Evolutionary conservation across 768 basidiomycete genomes (phyloP).

Genomic region (Serendipita sp.): DNA sequence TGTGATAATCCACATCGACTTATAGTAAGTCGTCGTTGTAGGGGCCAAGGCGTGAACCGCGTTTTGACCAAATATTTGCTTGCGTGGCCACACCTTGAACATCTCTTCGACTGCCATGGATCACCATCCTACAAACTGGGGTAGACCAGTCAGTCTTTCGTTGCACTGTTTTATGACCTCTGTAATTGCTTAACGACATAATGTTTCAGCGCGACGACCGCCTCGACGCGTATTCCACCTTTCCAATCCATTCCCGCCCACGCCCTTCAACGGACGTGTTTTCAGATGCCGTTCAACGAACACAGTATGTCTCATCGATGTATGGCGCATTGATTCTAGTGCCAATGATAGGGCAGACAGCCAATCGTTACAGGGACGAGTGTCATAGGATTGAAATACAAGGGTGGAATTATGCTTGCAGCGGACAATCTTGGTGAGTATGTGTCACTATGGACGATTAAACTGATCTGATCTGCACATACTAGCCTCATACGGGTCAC

Average conservation of each 20-base stretch:
- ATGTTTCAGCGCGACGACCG: slow-evolving; percentile 47
- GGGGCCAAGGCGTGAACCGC: not conserved
- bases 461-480: not conserved
- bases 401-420: slow-evolving; percentile 95
- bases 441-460: slow-evolving; percentile 3
- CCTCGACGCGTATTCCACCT: slow-evolving; percentile 60
- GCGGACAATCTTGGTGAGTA: slow-evolving; percentile 84
- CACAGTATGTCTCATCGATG: slow-evolving; percentile 38
- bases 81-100: slow-evolving; percentile 8
- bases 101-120: slow-evolving; percentile 33
- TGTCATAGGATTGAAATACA: slow-evolving; percentile 85
- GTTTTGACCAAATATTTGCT: slow-evolving; percentile 5
- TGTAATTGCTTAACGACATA: not conserved
- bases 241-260: slow-evolving; percentile 51
- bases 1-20: not conserved
- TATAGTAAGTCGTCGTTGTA: not conserved
- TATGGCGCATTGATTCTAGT: slow-evolving; percentile 11
- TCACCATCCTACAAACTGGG: slow-evolving; percentile 76
- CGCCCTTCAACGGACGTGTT: slow-evolving; percentile 39
- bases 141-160: slow-evolving; percentile 44
- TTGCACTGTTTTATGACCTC: not conserved
- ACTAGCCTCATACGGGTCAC: slow-evolving; percentile 89
- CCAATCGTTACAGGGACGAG: slow-evolving; percentile 96
- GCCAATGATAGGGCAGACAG: slow-evolving; percentile 32
- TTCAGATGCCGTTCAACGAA: slow-evolving; percentile 52